A percentile compares a stretch with the other conserved stretches of the same genome.
These are phyloP conservation scores for Spathaspora girioi DNA, from an alignment of 805 yeast species.

Conservation along the genomic window DNA sequence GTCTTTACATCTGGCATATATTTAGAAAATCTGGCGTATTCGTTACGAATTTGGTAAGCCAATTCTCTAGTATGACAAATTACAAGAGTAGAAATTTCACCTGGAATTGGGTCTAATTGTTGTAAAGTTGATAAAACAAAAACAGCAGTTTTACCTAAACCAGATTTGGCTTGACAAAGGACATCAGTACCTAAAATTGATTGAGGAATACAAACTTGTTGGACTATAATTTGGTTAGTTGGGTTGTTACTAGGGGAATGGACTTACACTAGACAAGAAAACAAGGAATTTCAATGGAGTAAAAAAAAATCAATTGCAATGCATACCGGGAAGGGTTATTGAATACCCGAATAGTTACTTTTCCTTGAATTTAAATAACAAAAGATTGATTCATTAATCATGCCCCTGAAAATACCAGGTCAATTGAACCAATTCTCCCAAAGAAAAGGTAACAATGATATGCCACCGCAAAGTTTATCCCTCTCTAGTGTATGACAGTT, in stretches of 20 bases:
- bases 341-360: not conserved
- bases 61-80: constrained; percentile 98
- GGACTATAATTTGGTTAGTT: constrained; percentile 52
- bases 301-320: not conserved
- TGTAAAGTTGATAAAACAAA: constrained; percentile 94
- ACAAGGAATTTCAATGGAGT: not conserved
- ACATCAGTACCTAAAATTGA: constrained; percentile 97
- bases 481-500: not conserved
- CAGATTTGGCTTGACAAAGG: constrained; percentile 98
- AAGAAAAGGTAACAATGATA: not conserved
- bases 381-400: too few species aligned
- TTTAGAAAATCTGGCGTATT: constrained; percentile 95
- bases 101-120: constrained; percentile 95
- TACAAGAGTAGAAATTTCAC: constrained; percentile 91
- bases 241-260: constrained; percentile 17
- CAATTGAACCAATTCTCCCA: not conserved
- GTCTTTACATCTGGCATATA: constrained; percentile 98
- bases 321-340: not conserved
- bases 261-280: not conserved
- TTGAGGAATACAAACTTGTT: constrained; percentile 97
- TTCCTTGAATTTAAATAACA: too few species aligned
- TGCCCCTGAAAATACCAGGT: too few species aligned
- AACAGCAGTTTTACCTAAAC: constrained; percentile 98
- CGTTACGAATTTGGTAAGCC: constrained; percentile 97
- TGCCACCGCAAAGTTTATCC: not conserved